Evolutionary conservation across 148 eudicot species (phyloP).

Genomic region (Dianthus caryophyllus): DNA sequence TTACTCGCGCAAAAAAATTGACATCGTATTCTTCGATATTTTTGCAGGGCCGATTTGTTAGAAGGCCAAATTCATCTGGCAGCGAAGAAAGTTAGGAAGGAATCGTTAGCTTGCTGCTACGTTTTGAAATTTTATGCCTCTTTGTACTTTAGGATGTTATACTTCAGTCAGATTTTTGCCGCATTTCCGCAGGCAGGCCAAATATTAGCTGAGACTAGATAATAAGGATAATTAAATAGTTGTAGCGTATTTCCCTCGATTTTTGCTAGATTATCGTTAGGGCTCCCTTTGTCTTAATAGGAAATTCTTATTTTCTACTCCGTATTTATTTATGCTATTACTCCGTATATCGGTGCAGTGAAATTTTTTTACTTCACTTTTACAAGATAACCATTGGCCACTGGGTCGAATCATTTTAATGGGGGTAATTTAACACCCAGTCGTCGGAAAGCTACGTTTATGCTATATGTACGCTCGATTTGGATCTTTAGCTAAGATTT

Average conservation of each 20-base stretch:
- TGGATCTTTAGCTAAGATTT: too few species aligned
- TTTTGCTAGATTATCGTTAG: slow-evolving; percentile 23
- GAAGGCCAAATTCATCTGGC: slow-evolving; percentile 53
- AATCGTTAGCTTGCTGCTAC: slow-evolving; percentile 10
- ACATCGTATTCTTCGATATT: slow-evolving; percentile 5
- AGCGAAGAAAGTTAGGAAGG: slow-evolving; percentile 27
- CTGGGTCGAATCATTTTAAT: too few species aligned
- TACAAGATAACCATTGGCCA: too few species aligned
- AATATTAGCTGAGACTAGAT: slow-evolving; percentile 22
- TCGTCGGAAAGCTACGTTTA: too few species aligned
- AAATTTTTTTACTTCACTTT: too few species aligned
- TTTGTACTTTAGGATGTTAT: slow-evolving; percentile 16
- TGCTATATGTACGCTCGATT: too few species aligned
- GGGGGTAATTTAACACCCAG: too few species aligned
- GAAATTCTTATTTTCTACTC: too few species aligned
- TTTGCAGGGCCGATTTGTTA: slow-evolving; percentile 52
- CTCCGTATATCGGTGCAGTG: too few species aligned
- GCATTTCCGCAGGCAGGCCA: slow-evolving; percentile 10
- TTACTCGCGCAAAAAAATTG: background rate
- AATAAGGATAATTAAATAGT: slow-evolving; percentile 24
- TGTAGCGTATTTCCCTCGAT: slow-evolving; percentile 22
- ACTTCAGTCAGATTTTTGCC: slow-evolving; percentile 27
- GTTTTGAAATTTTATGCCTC: slow-evolving; percentile 1
- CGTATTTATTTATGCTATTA: too few species aligned
- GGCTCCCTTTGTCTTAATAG: background rate